Conservation (phyloP, 441 rosid species). For the Brassica balearica region DNA sequence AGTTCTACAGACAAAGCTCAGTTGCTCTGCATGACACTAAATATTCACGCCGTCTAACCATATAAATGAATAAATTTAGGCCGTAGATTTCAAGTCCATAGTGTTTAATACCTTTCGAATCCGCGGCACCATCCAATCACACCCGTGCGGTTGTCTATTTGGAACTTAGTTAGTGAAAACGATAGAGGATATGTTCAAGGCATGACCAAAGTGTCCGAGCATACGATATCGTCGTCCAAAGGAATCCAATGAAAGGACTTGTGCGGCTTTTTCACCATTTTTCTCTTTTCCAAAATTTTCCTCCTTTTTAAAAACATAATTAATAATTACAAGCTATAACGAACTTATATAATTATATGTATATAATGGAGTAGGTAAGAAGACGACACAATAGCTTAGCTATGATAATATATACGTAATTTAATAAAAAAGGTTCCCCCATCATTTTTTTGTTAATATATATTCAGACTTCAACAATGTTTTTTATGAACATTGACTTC, state of each 20-base stretch:
- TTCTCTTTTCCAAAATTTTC: background rate
- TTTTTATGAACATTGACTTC: too few relatives aligned
- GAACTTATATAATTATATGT: constrained; percentile 13
- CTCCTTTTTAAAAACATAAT: background rate
- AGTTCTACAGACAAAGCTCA: too few relatives aligned
- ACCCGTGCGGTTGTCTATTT: background rate
- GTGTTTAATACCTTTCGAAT: too few relatives aligned
- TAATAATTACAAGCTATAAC: constrained; percentile 10
- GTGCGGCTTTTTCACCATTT: constrained; percentile 60
- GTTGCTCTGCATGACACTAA: too few relatives aligned
- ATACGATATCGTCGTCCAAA: constrained; percentile 44
- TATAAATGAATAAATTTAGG: too few relatives aligned
- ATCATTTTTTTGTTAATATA: too few relatives aligned
- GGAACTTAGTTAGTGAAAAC: background rate
- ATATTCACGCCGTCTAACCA: too few relatives aligned
- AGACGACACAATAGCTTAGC: constrained; percentile 22
- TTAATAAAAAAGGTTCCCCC: too few relatives aligned
- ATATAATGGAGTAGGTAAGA: constrained; percentile 14
- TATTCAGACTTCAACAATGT: too few relatives aligned
- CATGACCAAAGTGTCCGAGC: constrained; percentile 50
- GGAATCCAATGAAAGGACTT: constrained; percentile 86
- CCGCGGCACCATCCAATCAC: too few relatives aligned
- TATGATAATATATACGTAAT: too few relatives aligned
- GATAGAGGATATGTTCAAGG: constrained; percentile 40
- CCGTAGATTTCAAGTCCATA: too few relatives aligned